Evolutionary conservation across 768 basidiomycete species (phyloP), one percentile per base, ranked within the genome.

Genomic region (Tylopilus rubrobrunneus): DNA sequence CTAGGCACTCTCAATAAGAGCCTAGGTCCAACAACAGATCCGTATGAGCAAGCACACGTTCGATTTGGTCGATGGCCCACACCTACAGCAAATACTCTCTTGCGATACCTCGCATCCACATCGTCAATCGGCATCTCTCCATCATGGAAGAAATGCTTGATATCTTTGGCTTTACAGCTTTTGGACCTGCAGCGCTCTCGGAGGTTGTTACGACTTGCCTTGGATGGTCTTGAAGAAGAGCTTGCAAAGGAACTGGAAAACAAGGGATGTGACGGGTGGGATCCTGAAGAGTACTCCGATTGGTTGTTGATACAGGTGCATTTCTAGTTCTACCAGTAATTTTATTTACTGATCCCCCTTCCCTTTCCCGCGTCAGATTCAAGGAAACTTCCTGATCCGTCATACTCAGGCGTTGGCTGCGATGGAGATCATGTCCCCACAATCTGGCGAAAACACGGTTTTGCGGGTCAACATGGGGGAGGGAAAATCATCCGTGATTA

Each of bases 351-450:
- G 25, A 25, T 25, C 25, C 25, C 25, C 5, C 25, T 25, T 5
- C 25, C 25, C 25, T 25, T 25, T 25, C 25, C 25, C 25, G 25
- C 25, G 25, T 25, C 6, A 34, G 34, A 34, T 34, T 14, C 34
- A 34, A 34, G 34, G 34, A 34, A 34, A 34, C 34, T 34, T 34
- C 6, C 34, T 34, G 9, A 34, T 34, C 9, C 34, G 34, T 34
- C 34, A 5, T 34, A 12, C 11, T 34, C 34, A 34, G 9, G 34
- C 34, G 14, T 7, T 2, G 5, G 11, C 14, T 17, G 74, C 78
- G 1, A 54, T 59, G 7, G 71, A 79, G 49, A 80, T 82, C 80
- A 73, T 78, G 15, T 37, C 60, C 1, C 77, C 81, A 0, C 50
- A 39, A 1, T 70, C 64, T 0, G 47, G 54, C 1, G 9, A 57